Percentiles rank a stretch among this genome's conserved stretches.
Conservation (phyloP, 306 rosid genomes). For the Quercus berberidifolia region DNA sequence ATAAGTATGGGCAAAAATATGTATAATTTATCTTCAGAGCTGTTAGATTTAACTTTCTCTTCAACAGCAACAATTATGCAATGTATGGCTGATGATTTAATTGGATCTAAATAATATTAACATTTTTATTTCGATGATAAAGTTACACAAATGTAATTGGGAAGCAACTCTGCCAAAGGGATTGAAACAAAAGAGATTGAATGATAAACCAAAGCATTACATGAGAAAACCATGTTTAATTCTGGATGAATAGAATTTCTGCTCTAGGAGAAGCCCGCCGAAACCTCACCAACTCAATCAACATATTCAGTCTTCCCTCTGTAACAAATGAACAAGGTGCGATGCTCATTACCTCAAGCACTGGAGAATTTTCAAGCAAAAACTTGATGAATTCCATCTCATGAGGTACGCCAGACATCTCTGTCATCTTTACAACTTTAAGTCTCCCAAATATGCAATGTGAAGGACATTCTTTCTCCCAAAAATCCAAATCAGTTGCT, state of each 20-base stretch:
- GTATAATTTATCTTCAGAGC: neutral
- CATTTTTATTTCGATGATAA: neutral
- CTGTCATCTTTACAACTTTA: slow-evolving; percentile 62
- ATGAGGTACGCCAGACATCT: slow-evolving; percentile 69
- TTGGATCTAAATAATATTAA: neutral
- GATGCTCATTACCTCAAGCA: slow-evolving; percentile 63
- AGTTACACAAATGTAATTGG: neutral
- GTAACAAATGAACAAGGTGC: slow-evolving; percentile 40
- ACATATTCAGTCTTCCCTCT: slow-evolving; percentile 50
- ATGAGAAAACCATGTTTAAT: slow-evolving; percentile 21
- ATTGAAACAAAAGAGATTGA: slow-evolving; percentile 1
- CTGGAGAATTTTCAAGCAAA: slow-evolving; percentile 64
- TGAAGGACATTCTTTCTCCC: slow-evolving; percentile 56
- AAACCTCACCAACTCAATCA: slow-evolving; percentile 66
- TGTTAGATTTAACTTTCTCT: neutral
- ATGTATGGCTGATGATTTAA: neutral
- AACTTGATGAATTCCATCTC: slow-evolving; percentile 76
- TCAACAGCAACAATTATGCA: neutral
- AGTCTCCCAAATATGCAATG: slow-evolving; percentile 45
- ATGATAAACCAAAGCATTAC: neutral
- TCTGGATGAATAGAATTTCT: slow-evolving; percentile 50
- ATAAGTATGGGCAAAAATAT: neutral
- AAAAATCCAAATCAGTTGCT: slow-evolving; percentile 63
- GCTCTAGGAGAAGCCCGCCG: slow-evolving; percentile 75
- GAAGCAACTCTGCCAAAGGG: neutral